These are phyloP conservation scores for Backusella psychrophila DNA, from an alignment of 192 early-diverging fungal genomes.

Conservation along the genomic window DNA sequence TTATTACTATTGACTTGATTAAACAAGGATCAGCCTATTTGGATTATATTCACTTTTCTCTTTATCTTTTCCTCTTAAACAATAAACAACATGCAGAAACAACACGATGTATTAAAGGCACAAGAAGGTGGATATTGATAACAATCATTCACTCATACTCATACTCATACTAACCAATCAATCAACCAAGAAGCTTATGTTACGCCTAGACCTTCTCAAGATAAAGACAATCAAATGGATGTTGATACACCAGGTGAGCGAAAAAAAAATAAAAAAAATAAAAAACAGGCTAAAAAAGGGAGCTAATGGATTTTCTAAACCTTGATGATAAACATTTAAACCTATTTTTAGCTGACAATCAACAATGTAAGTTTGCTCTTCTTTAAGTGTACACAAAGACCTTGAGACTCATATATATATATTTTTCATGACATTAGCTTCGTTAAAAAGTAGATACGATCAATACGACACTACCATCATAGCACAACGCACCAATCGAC, in stretches of 20 bases:
- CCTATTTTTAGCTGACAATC: background rate
- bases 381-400: background rate
- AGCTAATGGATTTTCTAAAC: background rate
- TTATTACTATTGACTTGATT: no score
- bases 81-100: background rate
- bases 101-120: background rate
- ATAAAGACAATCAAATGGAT: conserved; percentile 9
- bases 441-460: background rate
- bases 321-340: background rate
- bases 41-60: no score
- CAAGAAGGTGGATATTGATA: background rate
- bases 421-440: background rate
- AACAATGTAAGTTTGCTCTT: background rate
- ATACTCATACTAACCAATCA: background rate
- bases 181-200: background rate
- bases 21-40: background rate
- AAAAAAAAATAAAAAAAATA: background rate
- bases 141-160: no score
- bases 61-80: background rate
- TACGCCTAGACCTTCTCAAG: conserved; percentile 13
- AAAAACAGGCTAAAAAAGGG: background rate
- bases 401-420: background rate
- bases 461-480: background rate
- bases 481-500: conserved; percentile 32
- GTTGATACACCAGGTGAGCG: conserved; percentile 6